These are phyloP conservation scores for bread wheat (Triticum aestivum) DNA, from an alignment of 176 grass and related monocot genomes.

Conservation along the genomic window DNA sequence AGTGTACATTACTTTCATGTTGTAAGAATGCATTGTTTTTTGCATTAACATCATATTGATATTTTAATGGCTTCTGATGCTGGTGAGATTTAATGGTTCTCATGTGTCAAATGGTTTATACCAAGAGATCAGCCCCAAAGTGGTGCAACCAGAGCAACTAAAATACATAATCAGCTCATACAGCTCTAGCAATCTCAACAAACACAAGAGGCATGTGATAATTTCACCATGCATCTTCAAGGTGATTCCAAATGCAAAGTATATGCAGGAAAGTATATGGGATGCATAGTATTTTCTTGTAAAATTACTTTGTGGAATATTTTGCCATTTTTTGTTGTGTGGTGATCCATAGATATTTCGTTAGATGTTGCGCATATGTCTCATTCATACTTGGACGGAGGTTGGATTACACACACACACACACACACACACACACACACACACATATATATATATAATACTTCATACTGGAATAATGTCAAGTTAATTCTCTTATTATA, in stretches of 20 bases:
- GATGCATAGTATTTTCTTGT: background rate
- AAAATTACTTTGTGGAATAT: background rate
- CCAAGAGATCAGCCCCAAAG: constrained; percentile 20
- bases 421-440: too few species aligned
- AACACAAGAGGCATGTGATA: background rate
- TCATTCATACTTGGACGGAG: background rate
- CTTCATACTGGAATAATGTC: background rate
- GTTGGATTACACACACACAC: background rate
- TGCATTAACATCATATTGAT: background rate
- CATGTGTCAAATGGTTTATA: constrained; percentile 9
- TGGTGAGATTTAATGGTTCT: constrained; percentile 34
- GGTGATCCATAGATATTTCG: too few species aligned
- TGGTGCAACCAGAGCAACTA: constrained; percentile 40
- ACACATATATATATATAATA: too few species aligned
- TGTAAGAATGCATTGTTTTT: background rate
- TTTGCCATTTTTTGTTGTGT: background rate
- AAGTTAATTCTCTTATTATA: background rate
- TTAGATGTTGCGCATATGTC: too few species aligned
- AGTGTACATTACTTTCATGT: background rate
- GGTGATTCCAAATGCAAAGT: too few species aligned
- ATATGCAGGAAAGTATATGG: background rate
- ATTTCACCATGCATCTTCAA: background rate
- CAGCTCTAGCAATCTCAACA: background rate
- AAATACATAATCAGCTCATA: constrained; percentile 27
- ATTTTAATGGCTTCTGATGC: background rate